Base-by-base conservation (phyloP, 2,329 filamentous ascomycete genomes). In the Arthrobotrys iridis region DNA sequence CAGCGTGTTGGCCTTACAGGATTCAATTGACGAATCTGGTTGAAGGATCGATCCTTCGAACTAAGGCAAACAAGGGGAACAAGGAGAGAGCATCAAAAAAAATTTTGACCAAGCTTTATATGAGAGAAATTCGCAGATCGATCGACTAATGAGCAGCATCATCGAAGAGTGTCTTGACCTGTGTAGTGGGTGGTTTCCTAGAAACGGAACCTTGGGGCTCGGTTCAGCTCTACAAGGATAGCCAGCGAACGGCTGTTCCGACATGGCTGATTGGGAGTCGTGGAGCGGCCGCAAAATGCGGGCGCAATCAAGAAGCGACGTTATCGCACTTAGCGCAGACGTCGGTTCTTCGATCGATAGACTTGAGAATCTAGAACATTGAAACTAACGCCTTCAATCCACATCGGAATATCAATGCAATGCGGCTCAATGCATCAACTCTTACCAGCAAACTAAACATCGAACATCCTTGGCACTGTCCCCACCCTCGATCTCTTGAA, bases 251-350 rank as follows among this genome's bases (percentile, higher is more conserved):
- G 70, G 70, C n/a, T 28, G 33, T 57, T 66, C 70, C 70, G 70
- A 50, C 28, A 48, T 62, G 70, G 55, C 62, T 74, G 46, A 62
- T 50, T 37, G 28, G 40, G 41, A 60, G 58, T 30, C 28, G 48
- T 50, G 26, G 33, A 43, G 41, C 22, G 59, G 15, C 55, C 37
- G 33, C n/a, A 41, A 20, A 52, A 26, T 50, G 43, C 45, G 26
- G 45, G 43, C 43, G 60, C 43, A 66, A 62, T 45, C 43, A 46
- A 62, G 62, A 74, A 74, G 62, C 70, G 68, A 66, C 43, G 57
- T 50, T 66, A 55, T 73, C 62, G 68, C 59, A 66, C 33, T 73
- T 66, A 66, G 55, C 62, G 68, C 68, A 73, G 33, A 33, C 58
- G 26, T 41, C 41, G 43, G 33, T 45, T 66, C 33, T 22, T 4